Evolutionary conservation across 768 basidiomycete genomes (phyloP).

Genomic region (Ramaria sp.): DNA sequence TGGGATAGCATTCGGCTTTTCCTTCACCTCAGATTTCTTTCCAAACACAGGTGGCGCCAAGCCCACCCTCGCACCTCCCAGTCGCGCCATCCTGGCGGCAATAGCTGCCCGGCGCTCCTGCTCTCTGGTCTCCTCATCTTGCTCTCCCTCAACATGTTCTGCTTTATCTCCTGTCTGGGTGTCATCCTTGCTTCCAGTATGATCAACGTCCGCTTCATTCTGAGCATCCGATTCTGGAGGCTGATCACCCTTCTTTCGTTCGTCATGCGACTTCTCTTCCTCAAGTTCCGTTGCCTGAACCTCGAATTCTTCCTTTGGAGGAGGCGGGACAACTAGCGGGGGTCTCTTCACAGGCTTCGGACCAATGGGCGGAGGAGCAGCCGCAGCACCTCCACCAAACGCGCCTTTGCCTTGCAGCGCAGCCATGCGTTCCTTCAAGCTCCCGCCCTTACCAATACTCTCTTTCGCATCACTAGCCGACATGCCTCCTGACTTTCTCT

Average conservation of each 20-base stretch:
- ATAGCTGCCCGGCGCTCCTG: slow-evolving; percentile 75
- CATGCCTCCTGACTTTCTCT: slow-evolving; percentile 40
- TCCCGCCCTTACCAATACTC: slow-evolving; percentile 69
- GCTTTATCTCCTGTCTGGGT: slow-evolving; percentile 14
- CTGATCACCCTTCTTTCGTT: not conserved
- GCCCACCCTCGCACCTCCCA: slow-evolving; percentile 77
- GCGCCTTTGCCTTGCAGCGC: slow-evolving; percentile 78
- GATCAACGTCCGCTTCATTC: slow-evolving; percentile 6
- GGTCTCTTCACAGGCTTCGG: slow-evolving; percentile 85
- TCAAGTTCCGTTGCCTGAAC: not conserved
- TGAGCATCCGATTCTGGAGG: not conserved
- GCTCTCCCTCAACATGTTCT: slow-evolving; percentile 8
- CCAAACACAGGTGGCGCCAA: slow-evolving; percentile 63
- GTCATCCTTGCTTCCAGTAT: slow-evolving; percentile 31
- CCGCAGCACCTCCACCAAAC: slow-evolving; percentile 44
- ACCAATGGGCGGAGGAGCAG: slow-evolving; percentile 34
- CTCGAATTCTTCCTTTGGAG: slow-evolving; percentile 13
- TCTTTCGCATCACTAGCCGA: slow-evolving; percentile 82
- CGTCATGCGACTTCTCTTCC: slow-evolving; percentile 2
- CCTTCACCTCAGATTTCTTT: slow-evolving; percentile 30
- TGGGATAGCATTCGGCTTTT: not conserved
- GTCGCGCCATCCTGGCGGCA: slow-evolving; percentile 85
- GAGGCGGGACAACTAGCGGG: slow-evolving; percentile 39
- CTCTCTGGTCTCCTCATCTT: slow-evolving; percentile 35
- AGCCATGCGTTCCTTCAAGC: slow-evolving; percentile 91